These are phyloP conservation scores for Epicoccum sorghinum DNA, from an alignment of 2,329 filamentous ascomycete genomes.

Conservation along the genomic window DNA sequence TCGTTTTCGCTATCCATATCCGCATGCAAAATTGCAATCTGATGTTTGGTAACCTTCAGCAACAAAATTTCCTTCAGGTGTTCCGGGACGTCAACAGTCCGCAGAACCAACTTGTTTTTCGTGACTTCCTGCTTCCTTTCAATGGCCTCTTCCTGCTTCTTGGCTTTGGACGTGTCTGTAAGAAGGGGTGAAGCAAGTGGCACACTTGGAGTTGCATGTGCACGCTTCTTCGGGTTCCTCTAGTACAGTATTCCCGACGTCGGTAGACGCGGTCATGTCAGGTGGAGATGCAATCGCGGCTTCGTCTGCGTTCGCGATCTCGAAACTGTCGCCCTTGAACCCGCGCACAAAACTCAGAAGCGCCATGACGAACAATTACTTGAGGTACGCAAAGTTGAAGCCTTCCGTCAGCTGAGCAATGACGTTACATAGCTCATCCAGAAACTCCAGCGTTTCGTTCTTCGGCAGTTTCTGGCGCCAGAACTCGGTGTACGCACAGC, in stretches of 20 bases:
- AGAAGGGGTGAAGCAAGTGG: slow-evolving; percentile 24
- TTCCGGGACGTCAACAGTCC: slow-evolving; percentile 33
- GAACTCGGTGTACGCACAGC: slow-evolving; percentile 48
- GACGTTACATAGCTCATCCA: slow-evolving; percentile 40
- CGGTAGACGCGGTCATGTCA: background rate
- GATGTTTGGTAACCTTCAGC: slow-evolving; percentile 43
- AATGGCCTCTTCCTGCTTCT: slow-evolving; percentile 17
- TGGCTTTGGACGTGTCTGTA: background rate
- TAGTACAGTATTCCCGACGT: background rate
- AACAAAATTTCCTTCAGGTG: slow-evolving; percentile 31
- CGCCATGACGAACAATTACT: slow-evolving; percentile 50
- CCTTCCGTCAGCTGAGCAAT: slow-evolving; percentile 47
- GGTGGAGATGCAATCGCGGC: slow-evolving; percentile 18
- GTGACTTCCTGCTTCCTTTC: slow-evolving; percentile 19
- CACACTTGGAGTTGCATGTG: slow-evolving; percentile 25
- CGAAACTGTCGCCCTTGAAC: slow-evolving; percentile 33
- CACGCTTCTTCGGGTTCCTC: slow-evolving; percentile 19
- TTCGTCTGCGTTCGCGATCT: slow-evolving; percentile 32
- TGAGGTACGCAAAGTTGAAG: slow-evolving; percentile 52
- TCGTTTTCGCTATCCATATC: slow-evolving; percentile 41
- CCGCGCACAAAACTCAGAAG: slow-evolving; percentile 44
- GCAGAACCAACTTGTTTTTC: slow-evolving; percentile 29
- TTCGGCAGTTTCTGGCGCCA: slow-evolving; percentile 49
- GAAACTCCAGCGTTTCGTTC: slow-evolving; percentile 44
- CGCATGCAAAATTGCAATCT: slow-evolving; percentile 44